phyloP scores from a whole-genome alignment of 1,139 yeast species.

The Saccharomycopsis crataegensis region DNA sequence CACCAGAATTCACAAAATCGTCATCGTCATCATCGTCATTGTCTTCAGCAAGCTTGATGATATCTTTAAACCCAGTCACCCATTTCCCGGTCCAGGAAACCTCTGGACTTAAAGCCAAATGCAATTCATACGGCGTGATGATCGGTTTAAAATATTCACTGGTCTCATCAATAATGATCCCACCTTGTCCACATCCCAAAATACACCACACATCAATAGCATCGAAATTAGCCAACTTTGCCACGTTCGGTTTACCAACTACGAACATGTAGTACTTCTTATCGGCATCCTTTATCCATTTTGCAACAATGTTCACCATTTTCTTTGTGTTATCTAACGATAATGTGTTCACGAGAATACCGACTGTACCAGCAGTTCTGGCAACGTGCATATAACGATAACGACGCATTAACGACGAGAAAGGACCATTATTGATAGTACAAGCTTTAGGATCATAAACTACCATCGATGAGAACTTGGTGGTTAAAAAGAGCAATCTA shows the following conservation, averaged over 20 bases:
- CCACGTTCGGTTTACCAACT: conserved; percentile 98
- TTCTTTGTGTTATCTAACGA: conserved; percentile 66
- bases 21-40: conserved; percentile 22
- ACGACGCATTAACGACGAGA: conserved; percentile 72
- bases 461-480: conserved; percentile 52
- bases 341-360: conserved; percentile 82
- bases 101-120: conserved; percentile 68
- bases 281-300: conserved; percentile 62
- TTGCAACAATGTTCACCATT: conserved; percentile 52
- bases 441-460: conserved; percentile 37
- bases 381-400: conserved; percentile 85
- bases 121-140: conserved; percentile 86
- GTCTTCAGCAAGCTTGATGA: conserved; percentile 33
- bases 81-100: conserved; percentile 89
- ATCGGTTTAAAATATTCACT: conserved; percentile 86
- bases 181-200: conserved; percentile 91
- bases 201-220: conserved; percentile 90
- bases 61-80: conserved; percentile 69
- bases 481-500: conserved; percentile 63
- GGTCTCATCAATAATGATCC: conserved; percentile 70
- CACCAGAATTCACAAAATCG: conserved; percentile 24
- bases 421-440: conserved; percentile 45
- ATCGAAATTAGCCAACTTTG: conserved; percentile 92
- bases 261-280: conserved; percentile 91
- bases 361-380: conserved; percentile 84